phyloP scores from a whole-genome alignment of 2,329 filamentous ascomycete genomes.

The Fusarium dlaminii region DNA sequence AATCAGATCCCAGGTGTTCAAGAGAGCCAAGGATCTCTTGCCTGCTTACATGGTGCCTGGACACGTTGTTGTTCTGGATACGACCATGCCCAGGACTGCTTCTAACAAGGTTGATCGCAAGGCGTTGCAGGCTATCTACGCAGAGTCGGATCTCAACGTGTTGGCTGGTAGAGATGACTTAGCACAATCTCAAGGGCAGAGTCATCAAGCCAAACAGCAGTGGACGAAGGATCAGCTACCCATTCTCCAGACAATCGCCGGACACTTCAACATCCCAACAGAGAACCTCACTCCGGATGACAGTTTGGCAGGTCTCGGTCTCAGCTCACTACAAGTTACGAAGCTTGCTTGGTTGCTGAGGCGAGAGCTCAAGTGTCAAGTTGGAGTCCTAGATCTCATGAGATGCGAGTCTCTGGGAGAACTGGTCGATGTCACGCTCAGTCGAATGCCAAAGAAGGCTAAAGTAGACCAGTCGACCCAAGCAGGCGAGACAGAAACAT shows the following conservation, averaged over 20 bases:
- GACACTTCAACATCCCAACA: constrained; percentile 6
- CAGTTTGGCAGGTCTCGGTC: constrained; percentile 15
- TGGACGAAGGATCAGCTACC: not conserved
- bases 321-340: constrained; percentile 25
- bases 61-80: constrained; percentile 19
- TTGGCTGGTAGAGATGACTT: not conserved
- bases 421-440: not conserved
- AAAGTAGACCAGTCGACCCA: accelerated
- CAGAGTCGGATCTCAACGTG: not conserved
- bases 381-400: constrained; percentile 23
- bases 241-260: not conserved
- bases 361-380: constrained; percentile 5
- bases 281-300: constrained; percentile 1
- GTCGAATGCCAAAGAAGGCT: not conserved
- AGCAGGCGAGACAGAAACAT: not conserved
- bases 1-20: constrained; percentile 10
- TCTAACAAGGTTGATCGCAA: constrained; percentile 30
- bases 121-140: constrained; percentile 10
- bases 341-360: constrained; percentile 17
- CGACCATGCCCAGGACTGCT: constrained; percentile 17
- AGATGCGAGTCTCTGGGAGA: constrained; percentile 4
- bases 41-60: constrained; percentile 26
- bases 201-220: not conserved
- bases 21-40: constrained; percentile 4
- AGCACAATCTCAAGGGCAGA: accelerated